Percentiles rank a stretch among this genome's conserved stretches.
Evolutionary conservation across 2,329 filamentous ascomycete species (phyloP).

Genomic region (Stagonosporopsis vannaccii): DNA sequence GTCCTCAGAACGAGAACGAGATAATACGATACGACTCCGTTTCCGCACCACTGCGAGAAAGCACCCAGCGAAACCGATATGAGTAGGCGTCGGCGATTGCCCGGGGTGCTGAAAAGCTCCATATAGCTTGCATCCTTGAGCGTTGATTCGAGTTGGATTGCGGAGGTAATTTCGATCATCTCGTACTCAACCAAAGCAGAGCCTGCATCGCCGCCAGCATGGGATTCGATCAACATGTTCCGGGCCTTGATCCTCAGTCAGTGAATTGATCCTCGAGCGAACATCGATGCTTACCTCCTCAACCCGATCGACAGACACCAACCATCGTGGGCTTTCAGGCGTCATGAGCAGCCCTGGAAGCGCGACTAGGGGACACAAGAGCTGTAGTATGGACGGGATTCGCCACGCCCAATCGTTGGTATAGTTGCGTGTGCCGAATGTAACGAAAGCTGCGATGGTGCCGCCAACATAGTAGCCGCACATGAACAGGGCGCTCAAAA

Average conservation of each 20-base stretch:
- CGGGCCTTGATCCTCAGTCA: neutral
- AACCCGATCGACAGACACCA: constrained; percentile 57
- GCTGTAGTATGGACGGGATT: constrained; percentile 45
- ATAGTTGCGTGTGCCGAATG: constrained; percentile 55
- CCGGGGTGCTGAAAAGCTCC: constrained; percentile 32
- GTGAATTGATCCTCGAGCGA: neutral
- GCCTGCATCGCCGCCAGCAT: constrained; percentile 31
- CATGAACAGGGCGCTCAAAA: constrained; percentile 47
- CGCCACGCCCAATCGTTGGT: constrained; percentile 45
- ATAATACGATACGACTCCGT: constrained; percentile 50
- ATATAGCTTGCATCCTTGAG: constrained; percentile 11
- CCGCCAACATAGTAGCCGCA: constrained; percentile 52
- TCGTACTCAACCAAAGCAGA: constrained; percentile 19
- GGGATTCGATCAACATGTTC: constrained; percentile 10
- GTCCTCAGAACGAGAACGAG: constrained; percentile 46
- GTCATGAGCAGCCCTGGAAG: constrained; percentile 52
- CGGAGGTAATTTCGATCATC: constrained; percentile 17
- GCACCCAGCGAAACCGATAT: constrained; percentile 47
- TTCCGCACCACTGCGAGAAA: constrained; percentile 51
- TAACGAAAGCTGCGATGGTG: constrained; percentile 51
- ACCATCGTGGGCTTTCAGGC: constrained; percentile 52
- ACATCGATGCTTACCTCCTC: constrained; percentile 35
- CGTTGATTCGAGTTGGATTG: constrained; percentile 23
- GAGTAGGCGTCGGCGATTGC: constrained; percentile 49
- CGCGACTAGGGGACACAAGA: constrained; percentile 25